These are phyloP conservation scores for Pseudocercospora vitis DNA, from an alignment of 2,329 filamentous ascomycete genomes.

Conservation along the genomic window DNA sequence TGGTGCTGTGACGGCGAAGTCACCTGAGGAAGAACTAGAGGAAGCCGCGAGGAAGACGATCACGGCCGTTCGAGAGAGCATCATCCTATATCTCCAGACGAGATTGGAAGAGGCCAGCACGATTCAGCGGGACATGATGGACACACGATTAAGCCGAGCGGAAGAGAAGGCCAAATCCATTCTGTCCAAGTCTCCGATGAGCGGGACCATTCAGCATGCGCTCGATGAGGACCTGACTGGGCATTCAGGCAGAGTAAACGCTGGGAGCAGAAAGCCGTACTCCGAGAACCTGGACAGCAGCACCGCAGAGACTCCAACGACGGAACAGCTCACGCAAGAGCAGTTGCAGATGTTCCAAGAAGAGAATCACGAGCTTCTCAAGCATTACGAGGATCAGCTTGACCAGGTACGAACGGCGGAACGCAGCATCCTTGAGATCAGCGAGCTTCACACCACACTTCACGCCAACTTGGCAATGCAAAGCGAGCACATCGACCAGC, in stretches of 20 bases:
- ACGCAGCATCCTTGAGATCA: constrained; percentile 87
- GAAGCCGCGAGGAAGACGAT: constrained; percentile 69
- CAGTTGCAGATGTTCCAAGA: constrained; percentile 91
- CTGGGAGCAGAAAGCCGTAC: neutral
- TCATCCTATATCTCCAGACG: constrained; percentile 78
- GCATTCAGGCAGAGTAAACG: constrained; percentile 10
- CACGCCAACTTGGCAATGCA: constrained; percentile 83
- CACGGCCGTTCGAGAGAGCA: constrained; percentile 72
- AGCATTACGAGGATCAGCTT: constrained; percentile 89
- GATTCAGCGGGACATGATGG: constrained; percentile 89
- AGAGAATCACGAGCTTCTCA: constrained; percentile 89
- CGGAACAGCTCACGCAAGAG: constrained; percentile 66
- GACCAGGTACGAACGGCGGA: constrained; percentile 91
- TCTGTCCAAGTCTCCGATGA: constrained; percentile 60
- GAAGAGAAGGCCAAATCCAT: constrained; percentile 87
- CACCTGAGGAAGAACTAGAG: constrained; percentile 67
- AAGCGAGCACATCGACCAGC: constrained; percentile 82
- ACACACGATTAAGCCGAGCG: constrained; percentile 78
- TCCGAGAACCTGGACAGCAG: constrained; percentile 12
- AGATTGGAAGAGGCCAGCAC: constrained; percentile 73
- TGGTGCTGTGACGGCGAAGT: constrained; percentile 53
- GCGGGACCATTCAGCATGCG: constrained; percentile 27
- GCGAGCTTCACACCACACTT: constrained; percentile 85
- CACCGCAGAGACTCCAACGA: constrained; percentile 6
- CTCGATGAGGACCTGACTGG: constrained; percentile 15